Evolutionary conservation across 306 rosid species (phyloP), one percentile per base, ranked within the genome.

Genomic region (Oemleria cerasiformis): DNA sequence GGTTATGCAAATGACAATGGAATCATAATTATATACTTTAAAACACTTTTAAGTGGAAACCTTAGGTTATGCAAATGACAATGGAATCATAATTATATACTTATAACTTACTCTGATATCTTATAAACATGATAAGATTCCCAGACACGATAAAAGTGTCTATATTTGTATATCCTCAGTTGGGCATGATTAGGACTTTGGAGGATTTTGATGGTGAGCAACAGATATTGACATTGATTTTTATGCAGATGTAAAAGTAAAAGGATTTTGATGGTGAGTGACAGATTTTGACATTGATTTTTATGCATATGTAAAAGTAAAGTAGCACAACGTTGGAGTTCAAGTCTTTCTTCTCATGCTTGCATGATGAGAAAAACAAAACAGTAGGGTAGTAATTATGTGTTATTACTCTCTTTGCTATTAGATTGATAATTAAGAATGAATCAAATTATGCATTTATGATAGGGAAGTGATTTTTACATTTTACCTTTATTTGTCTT

Each of bases 181-280:
- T 68, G 63, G 73, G 41, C 68, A 60, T 73, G 82, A 78, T 73
- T 73, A 67, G 42, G 78, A 67, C 77, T 23, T 39, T 10, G 9
- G 42, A 21, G 67, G 69, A 51, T 59, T 49, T 44, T 45, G n/a
- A 36, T 40, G 60, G 4, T 55, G 25, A 20, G 34, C 14, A 41
- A 58, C 16, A 34, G 42, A 58, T n/a, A 58, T 49, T 67, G 9
- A 8, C n/a, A 14, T 21, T 19, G 55, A 44, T 65, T 21, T 45
- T 43, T 23, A 43, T n/a, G 11, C 23, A 7, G 40, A 7, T 44
- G 40, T 13, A 13, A 21, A 57, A 25, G 63, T 23, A 53, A 38
- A n/a, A 21, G 67, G 69, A 51, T 58, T 48, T 43, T 44, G 17
- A 34, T 39, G 59, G 2, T 54, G 23, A 19, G 25, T 30, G 63